phyloP scores from a whole-genome alignment of 176 grass and related monocot genomes.

The Musa acuminata region DNA sequence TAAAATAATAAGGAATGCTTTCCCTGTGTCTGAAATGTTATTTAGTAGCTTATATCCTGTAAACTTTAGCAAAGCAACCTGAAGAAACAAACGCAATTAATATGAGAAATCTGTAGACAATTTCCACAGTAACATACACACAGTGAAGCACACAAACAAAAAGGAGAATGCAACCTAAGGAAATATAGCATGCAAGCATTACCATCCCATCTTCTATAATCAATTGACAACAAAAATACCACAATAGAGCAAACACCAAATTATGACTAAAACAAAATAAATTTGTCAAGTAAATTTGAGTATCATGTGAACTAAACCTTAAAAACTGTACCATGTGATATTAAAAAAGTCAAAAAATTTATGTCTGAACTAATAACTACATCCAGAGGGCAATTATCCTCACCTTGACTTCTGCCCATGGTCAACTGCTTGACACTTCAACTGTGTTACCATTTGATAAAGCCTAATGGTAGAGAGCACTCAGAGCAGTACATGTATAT shows the following conservation, averaged over 20 bases:
- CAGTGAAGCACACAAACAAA: neutral
- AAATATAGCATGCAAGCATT: neutral
- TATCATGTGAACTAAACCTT: neutral
- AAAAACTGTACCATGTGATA: neutral
- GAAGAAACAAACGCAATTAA: slow-evolving; percentile 18
- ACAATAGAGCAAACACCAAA: neutral
- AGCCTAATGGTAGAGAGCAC: neutral
- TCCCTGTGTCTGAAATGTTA: slow-evolving; percentile 75
- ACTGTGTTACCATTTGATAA: neutral
- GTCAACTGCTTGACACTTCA: neutral
- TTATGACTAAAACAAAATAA: too few relatives aligned
- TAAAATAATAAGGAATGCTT: slow-evolving; percentile 89
- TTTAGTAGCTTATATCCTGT: slow-evolving; percentile 95
- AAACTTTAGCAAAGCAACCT: slow-evolving; percentile 98
- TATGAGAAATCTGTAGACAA: neutral
- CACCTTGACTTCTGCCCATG: neutral
- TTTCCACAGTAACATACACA: neutral
- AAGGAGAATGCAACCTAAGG: neutral
- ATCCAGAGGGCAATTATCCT: too few relatives aligned
- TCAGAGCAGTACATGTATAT: neutral
- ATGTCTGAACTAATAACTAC: too few relatives aligned
- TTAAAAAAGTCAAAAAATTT: too few relatives aligned
- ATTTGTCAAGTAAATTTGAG: neutral
- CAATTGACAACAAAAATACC: too few relatives aligned
- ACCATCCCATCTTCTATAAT: too few relatives aligned